phyloP scores from a whole-genome alignment of 495 filamentous ascomycete genomes.

The Penicillium flavigenum region DNA sequence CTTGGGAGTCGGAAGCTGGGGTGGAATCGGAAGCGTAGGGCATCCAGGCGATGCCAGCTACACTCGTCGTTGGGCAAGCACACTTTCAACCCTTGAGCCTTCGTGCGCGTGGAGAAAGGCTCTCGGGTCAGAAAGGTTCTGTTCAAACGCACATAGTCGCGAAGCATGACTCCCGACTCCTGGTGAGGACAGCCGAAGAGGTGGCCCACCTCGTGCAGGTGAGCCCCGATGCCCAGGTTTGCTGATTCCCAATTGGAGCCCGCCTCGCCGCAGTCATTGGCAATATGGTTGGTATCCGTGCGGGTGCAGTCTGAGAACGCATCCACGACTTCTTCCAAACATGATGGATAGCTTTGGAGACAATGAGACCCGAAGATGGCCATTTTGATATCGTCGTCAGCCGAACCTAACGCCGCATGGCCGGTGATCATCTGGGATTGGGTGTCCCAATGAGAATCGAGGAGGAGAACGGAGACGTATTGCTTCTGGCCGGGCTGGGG shows the following conservation, averaged over 20 bases:
- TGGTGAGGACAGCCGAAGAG: conserved; percentile 85
- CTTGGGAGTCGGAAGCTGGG: conserved; percentile 85
- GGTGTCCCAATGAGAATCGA: conserved; percentile 88
- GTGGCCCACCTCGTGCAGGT: conserved; percentile 86
- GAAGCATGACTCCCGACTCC: conserved; percentile 81
- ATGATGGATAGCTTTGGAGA: conserved; percentile 81
- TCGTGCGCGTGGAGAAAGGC: conserved; percentile 79
- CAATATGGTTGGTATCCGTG: conserved; percentile 76
- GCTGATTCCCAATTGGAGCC: conserved; percentile 91
- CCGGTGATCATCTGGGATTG: conserved; percentile 64
- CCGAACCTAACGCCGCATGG: conserved; percentile 77
- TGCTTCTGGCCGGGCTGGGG: conserved; percentile 71
- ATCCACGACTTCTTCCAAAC: conserved; percentile 80
- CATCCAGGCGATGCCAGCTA: conserved; percentile 84
- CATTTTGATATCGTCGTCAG: conserved; percentile 67
- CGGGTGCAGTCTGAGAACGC: conserved; percentile 85
- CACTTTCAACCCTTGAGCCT: conserved; percentile 70
- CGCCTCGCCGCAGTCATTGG: conserved; percentile 79
- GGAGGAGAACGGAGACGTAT: conserved; percentile 78
- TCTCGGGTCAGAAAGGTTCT: conserved; percentile 78
- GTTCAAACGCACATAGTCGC: conserved; percentile 80
- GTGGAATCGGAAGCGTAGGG: conserved; percentile 82
- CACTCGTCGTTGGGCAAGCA: conserved; percentile 77
- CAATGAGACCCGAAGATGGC: conserved; percentile 89
- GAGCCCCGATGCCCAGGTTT: conserved; percentile 87